Conservation (phyloP, 108 stramenopile genomes). For the Epipyxis sp. region DNA sequence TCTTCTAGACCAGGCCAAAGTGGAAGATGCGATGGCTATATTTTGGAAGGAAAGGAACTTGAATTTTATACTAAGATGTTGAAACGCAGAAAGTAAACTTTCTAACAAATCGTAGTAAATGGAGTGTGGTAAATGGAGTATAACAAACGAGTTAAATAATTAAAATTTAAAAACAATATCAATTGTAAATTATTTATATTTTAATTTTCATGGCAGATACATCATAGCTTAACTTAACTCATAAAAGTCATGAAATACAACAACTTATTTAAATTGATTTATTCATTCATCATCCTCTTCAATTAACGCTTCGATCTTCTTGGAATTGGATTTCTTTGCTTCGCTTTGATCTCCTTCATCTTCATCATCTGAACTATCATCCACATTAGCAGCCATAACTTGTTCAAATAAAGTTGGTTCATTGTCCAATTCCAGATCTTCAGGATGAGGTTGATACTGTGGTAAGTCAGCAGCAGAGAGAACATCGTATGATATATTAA, state of each 20-base stretch:
- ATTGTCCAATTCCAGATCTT: constrained; percentile 93
- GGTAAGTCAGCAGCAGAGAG: constrained; percentile 79
- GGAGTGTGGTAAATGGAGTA: too few relatives aligned
- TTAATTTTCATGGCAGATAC: too few relatives aligned
- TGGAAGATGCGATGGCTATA: constrained; percentile 95
- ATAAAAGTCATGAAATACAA: too few relatives aligned
- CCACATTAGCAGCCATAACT: constrained; percentile 82
- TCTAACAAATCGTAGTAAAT: too few relatives aligned
- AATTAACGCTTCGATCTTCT: too few relatives aligned
- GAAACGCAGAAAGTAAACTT: constrained; percentile 2
- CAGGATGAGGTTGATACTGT: constrained; percentile 89
- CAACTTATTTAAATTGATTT: too few relatives aligned
- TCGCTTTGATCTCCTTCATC: constrained; percentile 63
- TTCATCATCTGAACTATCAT: constrained; percentile 69
- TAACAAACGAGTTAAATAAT: too few relatives aligned
- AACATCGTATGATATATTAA: constrained; percentile 65
- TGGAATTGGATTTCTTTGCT: neutral
- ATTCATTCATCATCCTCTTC: too few relatives aligned
- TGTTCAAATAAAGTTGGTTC: constrained; percentile 97
- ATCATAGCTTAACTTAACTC: too few relatives aligned
- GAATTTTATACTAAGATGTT: constrained; percentile 96
- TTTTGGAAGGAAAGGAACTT: constrained; percentile 97
- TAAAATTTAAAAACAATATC: too few relatives aligned
- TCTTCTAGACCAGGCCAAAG: constrained; percentile 96
- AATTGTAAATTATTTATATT: too few relatives aligned